Evolutionary conservation across 2,329 filamentous ascomycete species (phyloP).

Genomic region (Aspergillus sp.): DNA sequence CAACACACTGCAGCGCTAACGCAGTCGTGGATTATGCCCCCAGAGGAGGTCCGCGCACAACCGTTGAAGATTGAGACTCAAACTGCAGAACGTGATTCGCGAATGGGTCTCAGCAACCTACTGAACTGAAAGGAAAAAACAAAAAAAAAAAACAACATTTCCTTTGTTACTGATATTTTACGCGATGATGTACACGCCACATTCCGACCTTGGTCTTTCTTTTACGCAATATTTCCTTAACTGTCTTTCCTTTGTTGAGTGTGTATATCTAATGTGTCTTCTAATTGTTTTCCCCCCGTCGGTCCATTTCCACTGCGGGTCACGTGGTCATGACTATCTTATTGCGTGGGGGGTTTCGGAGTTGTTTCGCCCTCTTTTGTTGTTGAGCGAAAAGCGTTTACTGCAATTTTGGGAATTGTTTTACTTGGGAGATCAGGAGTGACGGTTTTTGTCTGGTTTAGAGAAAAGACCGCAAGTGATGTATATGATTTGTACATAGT

Average conservation of each 20-base stretch:
- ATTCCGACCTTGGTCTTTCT: constrained; percentile 10
- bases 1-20: constrained; percentile 21
- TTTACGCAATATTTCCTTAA: constrained; percentile 1
- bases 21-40: constrained; percentile 16
- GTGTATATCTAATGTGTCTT: constrained; percentile 12
- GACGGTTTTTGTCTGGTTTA: constrained; percentile 3
- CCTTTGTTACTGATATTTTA: constrained; percentile 8
- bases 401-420: neutral
- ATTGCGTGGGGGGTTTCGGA: constrained; percentile 1
- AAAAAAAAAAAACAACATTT: constrained; percentile 16
- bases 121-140: constrained; percentile 25
- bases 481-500: constrained; percentile 8
- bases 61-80: constrained; percentile 14
- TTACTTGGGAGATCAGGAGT: neutral
- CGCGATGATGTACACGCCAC: constrained; percentile 12
- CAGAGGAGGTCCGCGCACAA: constrained; percentile 9
- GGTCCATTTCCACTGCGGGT: constrained; percentile 9
- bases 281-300: neutral
- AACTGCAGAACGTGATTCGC: constrained; percentile 24
- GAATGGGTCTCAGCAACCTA: constrained; percentile 34
- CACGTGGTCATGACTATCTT: constrained; percentile 6
- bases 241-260: constrained; percentile 12
- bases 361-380: constrained; percentile 2
- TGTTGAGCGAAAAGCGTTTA: constrained; percentile 6
- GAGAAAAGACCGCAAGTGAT: constrained; percentile 10